phyloP scores from a whole-genome alignment of 345 rosid species.

The Erucastrum elatum region DNA sequence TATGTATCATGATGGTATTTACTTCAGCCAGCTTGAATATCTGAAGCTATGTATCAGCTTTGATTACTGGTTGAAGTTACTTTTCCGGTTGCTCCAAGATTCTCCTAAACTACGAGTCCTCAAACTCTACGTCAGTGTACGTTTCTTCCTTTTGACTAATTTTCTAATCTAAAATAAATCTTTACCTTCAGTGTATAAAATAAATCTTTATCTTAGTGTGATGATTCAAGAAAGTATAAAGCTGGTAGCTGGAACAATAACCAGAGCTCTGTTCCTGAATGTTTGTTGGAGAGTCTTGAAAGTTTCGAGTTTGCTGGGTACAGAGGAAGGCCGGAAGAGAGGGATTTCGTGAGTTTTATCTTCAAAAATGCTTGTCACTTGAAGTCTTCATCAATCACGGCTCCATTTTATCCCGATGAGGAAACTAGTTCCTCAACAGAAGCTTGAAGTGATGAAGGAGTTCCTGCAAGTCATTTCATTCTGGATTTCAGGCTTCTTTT shows the following conservation, averaged over 20 bases:
- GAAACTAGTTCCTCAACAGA: neutral
- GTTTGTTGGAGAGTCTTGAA: neutral
- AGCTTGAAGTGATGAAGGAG: neutral
- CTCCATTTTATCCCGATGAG: neutral
- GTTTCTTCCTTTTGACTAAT: neutral
- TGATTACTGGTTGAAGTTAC: neutral
- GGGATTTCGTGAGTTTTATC: neutral
- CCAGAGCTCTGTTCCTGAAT: neutral
- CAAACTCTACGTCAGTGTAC: neutral
- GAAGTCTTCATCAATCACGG: neutral
- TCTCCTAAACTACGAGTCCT: neutral
- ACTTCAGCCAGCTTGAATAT: neutral
- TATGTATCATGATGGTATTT: slow-evolving; percentile 5
- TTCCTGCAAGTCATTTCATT: neutral
- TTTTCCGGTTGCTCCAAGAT: slow-evolving; percentile 3
- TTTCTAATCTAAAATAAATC: neutral
- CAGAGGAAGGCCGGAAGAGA: neutral
- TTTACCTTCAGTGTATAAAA: no score
- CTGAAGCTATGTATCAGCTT: neutral
- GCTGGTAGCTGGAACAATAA: neutral
- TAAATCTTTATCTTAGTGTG: neutral
- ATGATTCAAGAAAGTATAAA: neutral
- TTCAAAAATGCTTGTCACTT: neutral
- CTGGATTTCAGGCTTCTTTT: neutral
- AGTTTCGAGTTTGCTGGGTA: neutral